These are phyloP conservation scores for Syzygium aromaticum DNA, from an alignment of 345 rosid genomes.

Conservation along the genomic window DNA sequence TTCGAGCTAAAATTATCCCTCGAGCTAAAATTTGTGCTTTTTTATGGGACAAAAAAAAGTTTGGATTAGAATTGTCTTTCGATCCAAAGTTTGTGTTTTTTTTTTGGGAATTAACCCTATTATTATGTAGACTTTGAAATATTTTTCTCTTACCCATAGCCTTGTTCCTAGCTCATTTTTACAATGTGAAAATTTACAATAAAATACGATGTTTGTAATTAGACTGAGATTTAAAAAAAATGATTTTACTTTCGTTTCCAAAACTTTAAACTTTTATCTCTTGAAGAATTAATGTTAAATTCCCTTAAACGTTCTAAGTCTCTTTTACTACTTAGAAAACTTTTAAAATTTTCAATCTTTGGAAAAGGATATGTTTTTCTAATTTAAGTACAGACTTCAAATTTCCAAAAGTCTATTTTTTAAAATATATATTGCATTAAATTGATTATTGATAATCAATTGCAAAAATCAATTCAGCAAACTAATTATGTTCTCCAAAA, in stretches of 20 bases:
- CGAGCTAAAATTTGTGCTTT: too few relatives aligned
- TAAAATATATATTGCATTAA: background rate
- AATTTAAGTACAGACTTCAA: background rate
- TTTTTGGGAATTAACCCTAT: too few relatives aligned
- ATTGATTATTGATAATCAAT: background rate
- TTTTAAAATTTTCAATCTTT: background rate
- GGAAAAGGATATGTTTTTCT: background rate
- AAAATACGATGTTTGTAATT: background rate
- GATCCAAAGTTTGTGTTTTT: too few relatives aligned
- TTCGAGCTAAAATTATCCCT: too few relatives aligned
- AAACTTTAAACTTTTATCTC: background rate
- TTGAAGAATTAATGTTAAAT: background rate
- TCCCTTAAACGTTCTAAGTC: background rate
- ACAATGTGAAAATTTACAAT: background rate
- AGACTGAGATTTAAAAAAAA: background rate
- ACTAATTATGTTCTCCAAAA: background rate
- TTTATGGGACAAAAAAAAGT: too few relatives aligned
- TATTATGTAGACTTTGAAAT: too few relatives aligned
- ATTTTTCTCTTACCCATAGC: too few relatives aligned
- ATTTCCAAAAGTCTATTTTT: background rate
- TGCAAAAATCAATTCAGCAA: background rate
- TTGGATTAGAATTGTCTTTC: too few relatives aligned
- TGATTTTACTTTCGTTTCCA: background rate
- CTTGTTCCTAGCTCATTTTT: background rate
- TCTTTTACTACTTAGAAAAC: background rate